phyloP scores from a whole-genome alignment of 768 basidiomycete genomes.

The Cantharellus anzutake region DNA sequence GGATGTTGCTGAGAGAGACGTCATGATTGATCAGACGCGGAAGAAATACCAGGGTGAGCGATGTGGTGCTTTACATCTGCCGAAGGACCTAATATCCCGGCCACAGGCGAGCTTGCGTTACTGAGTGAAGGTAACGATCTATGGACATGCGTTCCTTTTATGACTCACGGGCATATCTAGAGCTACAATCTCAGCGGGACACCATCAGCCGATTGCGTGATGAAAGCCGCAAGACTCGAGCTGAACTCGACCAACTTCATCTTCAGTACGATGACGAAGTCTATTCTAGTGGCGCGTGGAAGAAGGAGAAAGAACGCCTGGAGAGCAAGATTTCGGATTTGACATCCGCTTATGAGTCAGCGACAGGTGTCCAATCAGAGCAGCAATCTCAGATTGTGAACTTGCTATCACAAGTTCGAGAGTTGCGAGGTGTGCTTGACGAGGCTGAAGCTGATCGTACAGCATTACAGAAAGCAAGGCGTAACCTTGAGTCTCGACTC shows the following conservation, averaged over 20 bases:
- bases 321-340: constrained; percentile 66
- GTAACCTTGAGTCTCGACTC: constrained; percentile 59
- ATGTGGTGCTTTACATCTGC: not conserved
- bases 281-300: constrained; percentile 62
- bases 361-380: constrained; percentile 50
- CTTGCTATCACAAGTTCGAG: constrained; percentile 70
- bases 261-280: constrained; percentile 59
- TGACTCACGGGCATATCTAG: constrained; percentile 18
- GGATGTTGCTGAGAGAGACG: constrained; percentile 63
- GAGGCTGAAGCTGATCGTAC: constrained; percentile 71
- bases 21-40: constrained; percentile 57
- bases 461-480: constrained; percentile 63
- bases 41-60: constrained; percentile 67
- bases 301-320: constrained; percentile 72
- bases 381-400: constrained; percentile 73
- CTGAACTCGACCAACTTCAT: constrained; percentile 59
- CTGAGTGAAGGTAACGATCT: constrained; percentile 45
- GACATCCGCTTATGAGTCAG: constrained; percentile 55
- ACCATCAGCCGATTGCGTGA: constrained; percentile 57
- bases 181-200: constrained; percentile 62
- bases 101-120: constrained; percentile 52
- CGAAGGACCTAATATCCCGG: constrained; percentile 5
- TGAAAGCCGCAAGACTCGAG: constrained; percentile 59
- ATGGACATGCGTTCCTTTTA: not conserved
- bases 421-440: constrained; percentile 60